Evolutionary conservation across 2,329 filamentous ascomycete genomes (phyloP).

Genomic region (Orbilia blumenaviensis): DNA sequence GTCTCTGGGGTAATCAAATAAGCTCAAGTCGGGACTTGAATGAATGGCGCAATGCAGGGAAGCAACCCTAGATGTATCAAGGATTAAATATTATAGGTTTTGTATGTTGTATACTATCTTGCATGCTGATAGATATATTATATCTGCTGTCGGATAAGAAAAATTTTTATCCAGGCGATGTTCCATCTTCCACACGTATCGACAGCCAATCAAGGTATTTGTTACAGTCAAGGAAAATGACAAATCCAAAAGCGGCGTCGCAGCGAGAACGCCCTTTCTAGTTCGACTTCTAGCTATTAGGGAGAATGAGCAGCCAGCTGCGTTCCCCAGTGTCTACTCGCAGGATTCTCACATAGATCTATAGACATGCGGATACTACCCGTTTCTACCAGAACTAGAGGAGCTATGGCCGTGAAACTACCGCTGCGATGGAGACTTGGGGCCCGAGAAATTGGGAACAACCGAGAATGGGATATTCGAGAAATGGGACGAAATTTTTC

Average conservation of each 20-base stretch:
- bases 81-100: no score
- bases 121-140: no score
- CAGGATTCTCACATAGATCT: background rate
- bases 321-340: background rate
- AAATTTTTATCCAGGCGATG: constrained; percentile 1
- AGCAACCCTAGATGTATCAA: background rate
- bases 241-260: background rate
- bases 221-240: background rate
- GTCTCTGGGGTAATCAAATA: no score
- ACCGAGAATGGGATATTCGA: no score
- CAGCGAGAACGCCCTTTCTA: background rate
- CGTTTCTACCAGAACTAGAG: background rate
- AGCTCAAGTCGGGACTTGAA: background rate
- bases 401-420: background rate
- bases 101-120: no score
- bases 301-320: background rate
- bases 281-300: background rate
- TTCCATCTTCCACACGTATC: background rate
- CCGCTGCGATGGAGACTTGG: background rate
- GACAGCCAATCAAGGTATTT: background rate
- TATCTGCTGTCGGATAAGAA: background rate
- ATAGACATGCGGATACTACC: background rate
- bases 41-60: constrained; percentile 8
- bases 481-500: no score
- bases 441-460: background rate